Conservation (phyloP, 2,329 filamentous ascomycete species). For the Arthrobotrys conoides region DNA sequence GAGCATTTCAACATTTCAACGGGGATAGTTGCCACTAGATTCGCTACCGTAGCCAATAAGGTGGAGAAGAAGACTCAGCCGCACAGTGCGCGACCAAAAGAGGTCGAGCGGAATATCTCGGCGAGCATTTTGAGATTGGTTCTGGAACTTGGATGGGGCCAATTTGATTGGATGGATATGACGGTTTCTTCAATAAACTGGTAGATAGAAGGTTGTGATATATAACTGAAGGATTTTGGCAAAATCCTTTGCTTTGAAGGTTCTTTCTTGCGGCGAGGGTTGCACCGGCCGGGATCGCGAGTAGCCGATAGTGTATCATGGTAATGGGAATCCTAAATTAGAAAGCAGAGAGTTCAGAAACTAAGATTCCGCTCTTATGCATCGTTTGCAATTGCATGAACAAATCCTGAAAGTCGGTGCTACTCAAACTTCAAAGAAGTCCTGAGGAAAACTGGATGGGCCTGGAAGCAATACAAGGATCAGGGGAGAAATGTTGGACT, state of each 20-base stretch:
- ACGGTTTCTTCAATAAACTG: no score
- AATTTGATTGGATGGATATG: neutral
- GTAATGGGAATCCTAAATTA: neutral
- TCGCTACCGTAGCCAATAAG: neutral
- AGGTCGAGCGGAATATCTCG: neutral
- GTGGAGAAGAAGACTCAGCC: neutral
- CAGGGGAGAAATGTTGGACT: neutral
- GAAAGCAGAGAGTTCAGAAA: neutral
- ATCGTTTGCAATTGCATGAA: neutral
- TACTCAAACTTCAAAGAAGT: no score
- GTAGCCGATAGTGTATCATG: neutral
- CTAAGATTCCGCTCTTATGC: neutral
- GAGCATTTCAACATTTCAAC: neutral
- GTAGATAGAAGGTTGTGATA: neutral
- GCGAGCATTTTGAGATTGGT: conserved; percentile 3
- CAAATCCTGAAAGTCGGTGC: no score
- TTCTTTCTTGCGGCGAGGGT: neutral
- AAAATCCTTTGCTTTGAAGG: neutral
- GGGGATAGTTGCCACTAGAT: conserved; percentile 1
- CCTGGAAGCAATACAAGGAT: conserved; percentile 4
- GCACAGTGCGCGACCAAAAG: neutral
- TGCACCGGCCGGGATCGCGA: neutral
- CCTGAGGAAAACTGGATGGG: neutral
- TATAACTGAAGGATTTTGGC: conserved; percentile 7
- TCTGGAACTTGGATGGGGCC: neutral